These are phyloP conservation scores for Penicillium sp. DNA, from an alignment of 2,329 filamentous ascomycete species.

Conservation along the genomic window DNA sequence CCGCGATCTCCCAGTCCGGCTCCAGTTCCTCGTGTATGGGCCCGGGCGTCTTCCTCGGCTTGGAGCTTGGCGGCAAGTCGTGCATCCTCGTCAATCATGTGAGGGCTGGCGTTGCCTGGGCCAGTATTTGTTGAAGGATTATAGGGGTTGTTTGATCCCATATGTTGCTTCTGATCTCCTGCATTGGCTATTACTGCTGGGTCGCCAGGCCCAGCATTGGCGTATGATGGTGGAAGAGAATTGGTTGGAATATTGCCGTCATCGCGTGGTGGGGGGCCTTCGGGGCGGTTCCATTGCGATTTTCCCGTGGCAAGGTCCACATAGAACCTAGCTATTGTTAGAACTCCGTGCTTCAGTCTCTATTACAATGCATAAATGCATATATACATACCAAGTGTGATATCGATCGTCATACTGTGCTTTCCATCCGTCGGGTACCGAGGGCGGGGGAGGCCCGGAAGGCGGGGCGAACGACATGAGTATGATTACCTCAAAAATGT, in stretches of 20 bases:
- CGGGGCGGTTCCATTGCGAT: slow-evolving; percentile 87
- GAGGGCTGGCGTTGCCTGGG: slow-evolving; percentile 10
- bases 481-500: neutral
- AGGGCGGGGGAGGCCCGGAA: slow-evolving; percentile 55
- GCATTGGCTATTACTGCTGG: slow-evolving; percentile 34
- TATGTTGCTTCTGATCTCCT: slow-evolving; percentile 45
- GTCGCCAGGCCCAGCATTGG: slow-evolving; percentile 53
- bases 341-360: neutral
- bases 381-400: slow-evolving; percentile 65
- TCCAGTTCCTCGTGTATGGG: slow-evolving; percentile 26
- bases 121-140: slow-evolving; percentile 28
- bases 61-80: slow-evolving; percentile 73
- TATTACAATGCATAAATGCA: neutral
- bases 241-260: slow-evolving; percentile 41
- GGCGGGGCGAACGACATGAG: slow-evolving; percentile 44
- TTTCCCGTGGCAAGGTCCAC: slow-evolving; percentile 84
- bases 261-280: slow-evolving; percentile 56
- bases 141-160: slow-evolving; percentile 73
- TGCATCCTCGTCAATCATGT: slow-evolving; percentile 63
- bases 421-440: slow-evolving; percentile 76
- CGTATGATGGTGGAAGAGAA: slow-evolving; percentile 55
- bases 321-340: slow-evolving; percentile 66
- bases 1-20: slow-evolving; percentile 26
- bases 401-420: slow-evolving; percentile 85
- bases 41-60: slow-evolving; percentile 73